Conservation (phyloP, 441 rosid species). For the Pelargonium myrrhifolium region DNA sequence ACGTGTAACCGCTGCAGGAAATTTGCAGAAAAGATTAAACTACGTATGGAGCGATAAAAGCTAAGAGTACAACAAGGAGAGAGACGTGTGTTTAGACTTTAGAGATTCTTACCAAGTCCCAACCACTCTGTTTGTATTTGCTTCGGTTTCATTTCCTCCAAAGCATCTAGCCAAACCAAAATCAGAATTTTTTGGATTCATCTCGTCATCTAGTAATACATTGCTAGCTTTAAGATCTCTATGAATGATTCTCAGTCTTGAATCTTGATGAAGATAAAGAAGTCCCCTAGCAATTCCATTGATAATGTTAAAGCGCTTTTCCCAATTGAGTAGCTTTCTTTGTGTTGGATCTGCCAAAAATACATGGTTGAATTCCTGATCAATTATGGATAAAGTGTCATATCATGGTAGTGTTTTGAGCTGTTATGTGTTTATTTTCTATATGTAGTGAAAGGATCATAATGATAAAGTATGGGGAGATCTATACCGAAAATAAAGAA, state of each 20-base stretch:
- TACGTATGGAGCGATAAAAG: neutral
- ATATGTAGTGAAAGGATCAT: no score
- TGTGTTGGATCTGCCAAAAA: slow-evolving; percentile 1
- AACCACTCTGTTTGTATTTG: slow-evolving; percentile 17
- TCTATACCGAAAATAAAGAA: slow-evolving; percentile 32
- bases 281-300: slow-evolving; percentile 16
- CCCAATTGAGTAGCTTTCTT: slow-evolving; percentile 11
- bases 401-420: no score
- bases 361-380: neutral
- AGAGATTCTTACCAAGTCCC: slow-evolving; percentile 29
- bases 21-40: neutral
- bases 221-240: no score
- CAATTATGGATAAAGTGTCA: slow-evolving; percentile 1
- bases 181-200: no score
- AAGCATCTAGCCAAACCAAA: no score
- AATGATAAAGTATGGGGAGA: neutral
- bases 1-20: slow-evolving; percentile 21
- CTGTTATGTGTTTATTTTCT: no score
- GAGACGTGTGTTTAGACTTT: neutral
- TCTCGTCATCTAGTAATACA: no score
- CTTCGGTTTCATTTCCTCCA: no score
- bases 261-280: slow-evolving; percentile 26
- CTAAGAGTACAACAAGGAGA: neutral
- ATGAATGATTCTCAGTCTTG: no score
- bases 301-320: neutral